Evolutionary conservation across 768 basidiomycete genomes (phyloP).

Genomic region (Collybia sordida): DNA sequence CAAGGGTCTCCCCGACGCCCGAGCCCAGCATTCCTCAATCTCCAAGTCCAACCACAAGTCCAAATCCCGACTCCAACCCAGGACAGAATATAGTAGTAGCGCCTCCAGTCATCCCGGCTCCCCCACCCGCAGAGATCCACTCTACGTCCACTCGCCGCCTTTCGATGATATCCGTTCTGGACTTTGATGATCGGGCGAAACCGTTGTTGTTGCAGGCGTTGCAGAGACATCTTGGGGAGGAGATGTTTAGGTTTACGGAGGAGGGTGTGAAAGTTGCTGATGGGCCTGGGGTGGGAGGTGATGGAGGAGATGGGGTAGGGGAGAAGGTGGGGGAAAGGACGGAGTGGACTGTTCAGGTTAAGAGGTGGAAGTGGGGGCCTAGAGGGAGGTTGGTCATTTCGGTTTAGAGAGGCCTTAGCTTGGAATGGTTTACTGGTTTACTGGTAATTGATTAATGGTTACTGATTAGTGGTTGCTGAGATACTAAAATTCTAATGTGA

Average conservation of each 20-base stretch:
- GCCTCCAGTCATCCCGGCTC: not conserved
- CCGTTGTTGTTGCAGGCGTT: conserved; percentile 32
- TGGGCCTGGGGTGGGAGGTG: conserved; percentile 11
- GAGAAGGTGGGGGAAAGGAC: conserved; percentile 23
- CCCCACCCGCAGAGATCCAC: conserved; percentile 1
- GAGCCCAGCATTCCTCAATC: not conserved
- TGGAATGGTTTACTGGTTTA: too few relatives aligned
- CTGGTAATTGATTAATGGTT: too few relatives aligned
- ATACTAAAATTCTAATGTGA: too few relatives aligned
- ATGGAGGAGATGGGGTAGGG: conserved; percentile 12
- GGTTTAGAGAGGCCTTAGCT: too few relatives aligned
- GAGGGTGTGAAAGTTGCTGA: conserved; percentile 37
- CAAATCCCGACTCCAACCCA: too few relatives aligned
- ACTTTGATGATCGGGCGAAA: conserved; percentile 15
- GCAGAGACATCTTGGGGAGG: conserved; percentile 31
- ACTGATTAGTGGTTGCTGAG: too few relatives aligned
- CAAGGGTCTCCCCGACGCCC: not conserved
- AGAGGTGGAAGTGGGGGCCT: conserved; percentile 40
- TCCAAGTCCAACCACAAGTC: too few relatives aligned
- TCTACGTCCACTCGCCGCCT: conserved; percentile 1
- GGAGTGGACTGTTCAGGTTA: conserved; percentile 41
- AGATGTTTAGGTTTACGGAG: conserved; percentile 36
- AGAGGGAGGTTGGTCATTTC: too few relatives aligned
- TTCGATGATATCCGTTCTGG: conserved; percentile 7
- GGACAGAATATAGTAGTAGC: too few relatives aligned